These are phyloP conservation scores for Aspergillus sergii DNA, from an alignment of 2,329 filamentous ascomycete genomes.

Conservation along the genomic window DNA sequence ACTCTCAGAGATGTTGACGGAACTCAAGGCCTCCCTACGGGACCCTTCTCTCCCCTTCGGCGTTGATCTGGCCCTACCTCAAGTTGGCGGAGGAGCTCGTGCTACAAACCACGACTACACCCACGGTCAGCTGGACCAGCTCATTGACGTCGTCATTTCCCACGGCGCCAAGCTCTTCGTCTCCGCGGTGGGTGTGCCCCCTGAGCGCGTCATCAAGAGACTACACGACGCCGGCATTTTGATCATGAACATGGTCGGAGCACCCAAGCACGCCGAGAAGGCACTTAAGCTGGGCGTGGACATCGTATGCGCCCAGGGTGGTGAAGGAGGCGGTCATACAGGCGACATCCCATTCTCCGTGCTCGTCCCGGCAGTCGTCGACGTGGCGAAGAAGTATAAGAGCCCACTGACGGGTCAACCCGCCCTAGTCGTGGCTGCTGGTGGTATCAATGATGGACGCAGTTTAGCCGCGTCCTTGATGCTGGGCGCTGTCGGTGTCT, in stretches of 20 bases:
- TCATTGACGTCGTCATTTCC: slow-evolving; percentile 83
- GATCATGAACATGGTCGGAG: slow-evolving; percentile 97
- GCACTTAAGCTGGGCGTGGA: slow-evolving; percentile 85
- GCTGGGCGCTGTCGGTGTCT: slow-evolving; percentile 85
- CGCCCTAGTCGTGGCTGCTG: slow-evolving; percentile 84
- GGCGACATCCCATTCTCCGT: slow-evolving; percentile 85
- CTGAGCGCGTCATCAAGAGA: slow-evolving; percentile 69
- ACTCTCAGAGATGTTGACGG: slow-evolving; percentile 78
- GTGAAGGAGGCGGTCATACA: slow-evolving; percentile 91
- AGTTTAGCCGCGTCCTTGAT: slow-evolving; percentile 80
- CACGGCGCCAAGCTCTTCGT: slow-evolving; percentile 87
- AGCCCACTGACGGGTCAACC: slow-evolving; percentile 70
- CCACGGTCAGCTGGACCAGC: slow-evolving; percentile 79
- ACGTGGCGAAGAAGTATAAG: slow-evolving; percentile 73
- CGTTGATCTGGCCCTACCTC: slow-evolving; percentile 86
- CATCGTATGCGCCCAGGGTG: slow-evolving; percentile 88
- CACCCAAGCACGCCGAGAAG: slow-evolving; percentile 88
- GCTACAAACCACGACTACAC: slow-evolving; percentile 98
- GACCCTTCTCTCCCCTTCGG: slow-evolving; percentile 78
- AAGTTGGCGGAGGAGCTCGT: slow-evolving; percentile 79
- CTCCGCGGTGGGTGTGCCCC: slow-evolving; percentile 84
- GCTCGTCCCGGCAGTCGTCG: slow-evolving; percentile 82
- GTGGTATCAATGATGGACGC: slow-evolving; percentile 81
- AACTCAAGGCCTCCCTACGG: slow-evolving; percentile 75
- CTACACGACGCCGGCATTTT: slow-evolving; percentile 79